Base-by-base conservation (phyloP, 805 yeast genomes). In the Zygoascus ofunaensis region DNA sequence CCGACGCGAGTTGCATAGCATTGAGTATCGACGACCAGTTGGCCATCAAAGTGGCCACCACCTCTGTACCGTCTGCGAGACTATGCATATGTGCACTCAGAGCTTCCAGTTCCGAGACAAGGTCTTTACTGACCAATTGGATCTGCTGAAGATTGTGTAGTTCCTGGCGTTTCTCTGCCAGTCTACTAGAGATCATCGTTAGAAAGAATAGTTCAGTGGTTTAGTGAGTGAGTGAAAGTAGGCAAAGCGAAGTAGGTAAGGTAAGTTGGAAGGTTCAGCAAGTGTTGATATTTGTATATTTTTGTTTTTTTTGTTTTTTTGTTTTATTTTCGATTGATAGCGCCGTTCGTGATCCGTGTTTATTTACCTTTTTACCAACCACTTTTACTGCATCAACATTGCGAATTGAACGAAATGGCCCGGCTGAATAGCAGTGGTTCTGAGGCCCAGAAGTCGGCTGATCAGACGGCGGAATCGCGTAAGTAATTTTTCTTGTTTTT, bases 1-100 rank as follows among this genome's bases (percentile, higher is more conserved):
- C 53, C 2, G 71, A 63, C 0, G 87, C 87, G 51, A 82, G 61
- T 8, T 81, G 72, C 0, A 80, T 73, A 2, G 83, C 72, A 46
- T 76, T 68, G 17, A 77, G 64, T 17, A 81, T 79, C 45, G 73
- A 75, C 44, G 73, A 71, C 89, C 89, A 81, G 52, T 78, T 80
- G 2, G 76, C 68, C 53, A 82, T 68, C 1, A 81, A 74, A 4
- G 70, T 60, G 2, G 76, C 74, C 4, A 79, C 79, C 33, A 80
- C 73, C 41, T 70, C 77, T 1, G 86, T 70, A 0, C 87, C 87
- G 34, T 72, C 71, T 41, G 69, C 61, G 61, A 78, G 61, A 14
- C 66, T 66, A 17, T 68, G 72, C 5, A 80, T 56, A 48, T 73
- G 73, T 4, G 62, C 59, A n/a, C 71, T 73, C 3, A 79, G 63